Conservation (phyloP, 345 rosid genomes). For the Pugionium dolabratum region DNA sequence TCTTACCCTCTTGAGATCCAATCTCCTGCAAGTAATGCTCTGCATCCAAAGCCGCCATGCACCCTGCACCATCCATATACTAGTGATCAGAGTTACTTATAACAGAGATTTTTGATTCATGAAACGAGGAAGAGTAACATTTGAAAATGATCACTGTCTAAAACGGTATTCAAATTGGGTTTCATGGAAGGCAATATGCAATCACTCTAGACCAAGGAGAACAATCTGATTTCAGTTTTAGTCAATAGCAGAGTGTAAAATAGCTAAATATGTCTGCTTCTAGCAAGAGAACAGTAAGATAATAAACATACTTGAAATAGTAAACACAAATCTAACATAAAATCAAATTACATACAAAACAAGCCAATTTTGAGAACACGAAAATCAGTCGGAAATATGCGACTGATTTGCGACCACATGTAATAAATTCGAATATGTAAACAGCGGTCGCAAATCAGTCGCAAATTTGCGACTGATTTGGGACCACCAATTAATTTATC, state of each 20-base stretch:
- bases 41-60: conserved; percentile 99
- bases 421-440: too few relatives aligned
- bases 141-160: background rate
- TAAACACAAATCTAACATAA: conserved; percentile 3
- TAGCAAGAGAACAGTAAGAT: background rate
- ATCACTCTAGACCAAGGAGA: background rate
- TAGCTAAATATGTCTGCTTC: background rate
- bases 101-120: background rate
- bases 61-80: conserved; percentile 55
- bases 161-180: background rate
- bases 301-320: background rate
- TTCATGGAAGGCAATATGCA: background rate
- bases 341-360: background rate
- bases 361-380: background rate
- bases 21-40: conserved; percentile 93
- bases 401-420: too few relatives aligned
- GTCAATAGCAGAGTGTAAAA: background rate
- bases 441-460: too few relatives aligned
- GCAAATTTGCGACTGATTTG: too few relatives aligned
- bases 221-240: background rate
- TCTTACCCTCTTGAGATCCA: conserved; percentile 66
- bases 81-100: background rate
- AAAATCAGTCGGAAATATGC: background rate
- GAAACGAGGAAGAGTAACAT: background rate
- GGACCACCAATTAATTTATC: too few relatives aligned